phyloP scores from a whole-genome alignment of 306 rosid species.

The Cicer judaicum region DNA sequence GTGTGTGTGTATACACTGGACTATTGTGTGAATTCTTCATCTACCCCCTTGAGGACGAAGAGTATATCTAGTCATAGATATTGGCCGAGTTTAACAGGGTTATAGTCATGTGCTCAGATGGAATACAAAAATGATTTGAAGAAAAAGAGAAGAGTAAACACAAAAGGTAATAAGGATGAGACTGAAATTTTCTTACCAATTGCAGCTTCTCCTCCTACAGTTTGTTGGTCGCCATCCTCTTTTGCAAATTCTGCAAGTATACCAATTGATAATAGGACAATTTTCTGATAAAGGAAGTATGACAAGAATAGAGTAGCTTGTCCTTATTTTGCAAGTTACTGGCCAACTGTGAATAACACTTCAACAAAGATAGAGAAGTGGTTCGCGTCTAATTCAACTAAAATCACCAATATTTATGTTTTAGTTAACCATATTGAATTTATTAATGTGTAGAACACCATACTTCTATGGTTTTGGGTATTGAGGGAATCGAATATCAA shows the following conservation, averaged over 20 bases:
- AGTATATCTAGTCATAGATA: neutral
- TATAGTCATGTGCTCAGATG: neutral
- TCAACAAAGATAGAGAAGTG: conserved; percentile 7
- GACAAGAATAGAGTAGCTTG: conserved; percentile 1
- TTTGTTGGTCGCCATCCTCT: conserved; percentile 20
- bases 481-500: neutral
- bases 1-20: neutral
- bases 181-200: neutral
- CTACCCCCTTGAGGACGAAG: neutral
- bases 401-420: conserved; percentile 13
- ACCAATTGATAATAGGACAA: conserved; percentile 2
- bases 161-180: conserved; percentile 24
- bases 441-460: neutral
- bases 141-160: neutral
- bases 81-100: neutral
- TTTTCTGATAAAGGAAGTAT: neutral
- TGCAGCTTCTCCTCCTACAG: conserved; percentile 3
- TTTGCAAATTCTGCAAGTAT: conserved; percentile 34
- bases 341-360: conserved; percentile 2
- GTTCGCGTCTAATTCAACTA: neutral
- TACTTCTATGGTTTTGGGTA: neutral
- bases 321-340: conserved; percentile 6
- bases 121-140: conserved; percentile 18
- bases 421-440: conserved; percentile 20
- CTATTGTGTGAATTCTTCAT: neutral